phyloP scores from a whole-genome alignment of 257 asterid genomes.

The Primulina eburnea region DNA sequence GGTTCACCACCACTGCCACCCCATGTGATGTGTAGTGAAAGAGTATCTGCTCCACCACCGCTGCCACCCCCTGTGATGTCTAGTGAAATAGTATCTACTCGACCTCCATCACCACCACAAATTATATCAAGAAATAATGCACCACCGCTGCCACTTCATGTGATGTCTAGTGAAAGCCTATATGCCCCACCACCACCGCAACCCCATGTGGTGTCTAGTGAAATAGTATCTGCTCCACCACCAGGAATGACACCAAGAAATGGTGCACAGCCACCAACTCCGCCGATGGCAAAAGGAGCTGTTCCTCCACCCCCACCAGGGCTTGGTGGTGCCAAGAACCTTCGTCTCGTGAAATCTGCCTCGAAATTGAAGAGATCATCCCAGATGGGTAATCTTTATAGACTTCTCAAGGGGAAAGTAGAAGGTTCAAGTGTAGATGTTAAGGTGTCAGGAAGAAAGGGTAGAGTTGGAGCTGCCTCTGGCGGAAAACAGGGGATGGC shows the following conservation, averaged over 20 bases:
- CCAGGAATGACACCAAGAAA: constrained; percentile 17
- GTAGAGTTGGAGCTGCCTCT: constrained; percentile 43
- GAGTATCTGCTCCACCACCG: constrained; percentile 22
- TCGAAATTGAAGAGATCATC: constrained; percentile 81
- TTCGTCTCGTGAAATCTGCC: constrained; percentile 46
- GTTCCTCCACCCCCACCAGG: constrained; percentile 81
- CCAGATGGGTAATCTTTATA: constrained; percentile 82
- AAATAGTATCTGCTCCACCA: not conserved
- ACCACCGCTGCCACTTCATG: not conserved
- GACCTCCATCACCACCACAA: not conserved
- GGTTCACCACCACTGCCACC: not conserved
- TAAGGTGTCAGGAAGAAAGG: constrained; percentile 51
- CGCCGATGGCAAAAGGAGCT: constrained; percentile 34
- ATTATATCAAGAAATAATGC: not conserved
- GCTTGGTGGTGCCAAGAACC: constrained; percentile 30
- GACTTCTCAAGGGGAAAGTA: constrained; percentile 79
- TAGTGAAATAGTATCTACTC: not conserved
- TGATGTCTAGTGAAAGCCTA: too few species aligned
- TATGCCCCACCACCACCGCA: constrained; percentile 33
- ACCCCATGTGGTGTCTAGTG: constrained; percentile 12
- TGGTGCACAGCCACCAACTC: constrained; percentile 38
- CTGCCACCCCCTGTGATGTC: not conserved
- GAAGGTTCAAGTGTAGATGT: constrained; percentile 61
- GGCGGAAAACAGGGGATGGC: constrained; percentile 96
- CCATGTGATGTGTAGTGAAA: not conserved